Base-by-base conservation (phyloP, 2,329 filamentous ascomycete genomes). In the Cercospora sp. region DNA sequence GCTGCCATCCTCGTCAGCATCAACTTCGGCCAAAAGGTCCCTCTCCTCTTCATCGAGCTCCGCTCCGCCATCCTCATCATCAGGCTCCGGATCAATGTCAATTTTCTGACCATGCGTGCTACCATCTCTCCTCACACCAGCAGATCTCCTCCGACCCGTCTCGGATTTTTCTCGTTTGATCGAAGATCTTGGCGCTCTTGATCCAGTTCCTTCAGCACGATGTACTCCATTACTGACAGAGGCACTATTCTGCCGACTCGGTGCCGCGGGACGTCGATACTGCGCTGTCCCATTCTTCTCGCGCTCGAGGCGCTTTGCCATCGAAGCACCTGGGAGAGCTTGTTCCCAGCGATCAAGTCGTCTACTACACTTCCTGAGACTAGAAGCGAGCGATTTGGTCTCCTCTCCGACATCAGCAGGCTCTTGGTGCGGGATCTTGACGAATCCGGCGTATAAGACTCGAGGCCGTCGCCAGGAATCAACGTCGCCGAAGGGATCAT, bases 351-450 rank as follows among this genome's bases (percentile, higher is more conserved):
- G 85, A 63, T 86, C 82, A n/a, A 94, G 81, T 49, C 92, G 85
- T 30, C 92, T 85, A 21, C 84, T 82, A 1, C 85, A 84, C 16
- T 90, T 85, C 63, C 89, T 83, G 18, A 94, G 80, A 7, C 91
- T 86, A 10, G 90, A 87, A 3, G 88, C 86, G 67, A 91, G 89
- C 1, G 87, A 84, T 65, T 85, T 85, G 5, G 88, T 84, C 78
- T 94, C 91, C 78, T 94, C 92, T 53, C 92, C 92, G 72, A 89
- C 91, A 79, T 94, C 91, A 69, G 92, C 90, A 0, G 84, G 79
- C 76, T 94, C 91, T n/a, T 40, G 37, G 8, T 66, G 70, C 21
- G 80, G 80, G 0, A 91, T 81, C 34, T 86, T 88, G 63, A 86
- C 87, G 45, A 92, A 84, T 1, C 89, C 92, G 1, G 79, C 80